Evolutionary conservation across 306 rosid genomes (phyloP), one percentile per base, ranked within the genome.

Genomic region (Adenanthera pavonina): DNA sequence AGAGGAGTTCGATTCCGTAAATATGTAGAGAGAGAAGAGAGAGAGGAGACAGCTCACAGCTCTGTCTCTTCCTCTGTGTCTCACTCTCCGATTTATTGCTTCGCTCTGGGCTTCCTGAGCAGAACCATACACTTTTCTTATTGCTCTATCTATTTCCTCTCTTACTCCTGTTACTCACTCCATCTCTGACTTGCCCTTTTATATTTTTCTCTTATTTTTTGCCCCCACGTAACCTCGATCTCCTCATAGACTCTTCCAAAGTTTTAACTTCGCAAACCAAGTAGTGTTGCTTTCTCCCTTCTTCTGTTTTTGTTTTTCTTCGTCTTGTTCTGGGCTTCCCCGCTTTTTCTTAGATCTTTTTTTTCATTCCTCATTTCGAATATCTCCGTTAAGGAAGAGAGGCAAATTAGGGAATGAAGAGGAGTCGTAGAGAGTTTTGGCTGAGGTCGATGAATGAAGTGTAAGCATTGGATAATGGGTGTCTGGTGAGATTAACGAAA

Each of bases 401-500:
- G 8, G 44, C 49, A 35, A 15, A 69, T 49, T 0, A 7, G 53
- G 16, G 51, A 72, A 47, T 5, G n/a, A 6, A 33, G 36, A 47
- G 10, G 16, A 13, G 9, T 33, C 15, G 30, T 33, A 1, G 34
- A 43, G 1, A 59, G 52, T 33, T 77, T 25, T 36, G 41, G 69
- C 34, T 43, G 46, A 34, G 65, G 76, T 80, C 60, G 38, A 14
- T 48, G 34, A 62, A 75, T 76, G 35, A 80, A 35, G 41, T 54
- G 19, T 30, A 2, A 5, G 62, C 76, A 43, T 79, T 79, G 81
- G 81, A 77, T 35, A 47, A 35, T 64, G 86, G 68, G 75, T 59
- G n/a, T 67, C 52, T 3, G 53, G 19, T 69, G 76, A 65, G 56
- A 59, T 83, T 69, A 72, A 72, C 76, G 87, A 80, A 43, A 89